Evolutionary conservation across 2,329 filamentous ascomycete species (phyloP), one percentile per base, ranked within the genome.

Genomic region (Rosellinia necatrix): DNA sequence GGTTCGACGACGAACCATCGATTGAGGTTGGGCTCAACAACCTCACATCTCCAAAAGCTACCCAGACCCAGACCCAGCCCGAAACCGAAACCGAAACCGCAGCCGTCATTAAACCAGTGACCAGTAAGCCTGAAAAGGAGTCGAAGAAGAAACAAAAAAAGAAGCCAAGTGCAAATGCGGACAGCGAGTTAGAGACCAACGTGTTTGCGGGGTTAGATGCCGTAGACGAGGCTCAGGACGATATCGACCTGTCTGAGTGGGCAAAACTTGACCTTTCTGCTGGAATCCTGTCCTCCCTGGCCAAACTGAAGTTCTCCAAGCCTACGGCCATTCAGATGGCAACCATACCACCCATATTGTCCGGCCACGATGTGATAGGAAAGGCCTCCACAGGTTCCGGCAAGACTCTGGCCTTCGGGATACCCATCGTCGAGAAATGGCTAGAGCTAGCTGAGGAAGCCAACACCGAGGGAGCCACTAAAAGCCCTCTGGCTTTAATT

Each of bases 381-480:
- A 99, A 99, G 75, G 94, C 94, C 2, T 89, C 93, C 9, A 99
- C 94, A 0, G 94, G 94, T 63, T 97, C 94, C 12, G 94, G 94
- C 65, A 99, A 99, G 75, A 99, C 94, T 0, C 78, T 99, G 40
- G 93, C 94, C 0, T 99, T 96, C 72, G 91, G 89, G 1, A 92
- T 99, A 60, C 94, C 94, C 0, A 94, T 99, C 53, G 78, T 97
- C 8, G 92, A 99, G 72, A 81, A 83, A 52, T 97, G 88, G 79
- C 75, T 99, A 9, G 67, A 75, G 50, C 68, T 71, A 44, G 73
- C 76, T 21, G 73, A 76, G 24, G 68, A 75, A 32, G 68, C 72
- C 3, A 66, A 71, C 15, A 66, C 69, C 6, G 51, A 64, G 8
- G 48, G 49, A 3, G 62, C 68, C 21, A 66, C 71, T 2, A 76